Conservation (phyloP, 306 rosid genomes). For the Cicer yamashitae region DNA sequence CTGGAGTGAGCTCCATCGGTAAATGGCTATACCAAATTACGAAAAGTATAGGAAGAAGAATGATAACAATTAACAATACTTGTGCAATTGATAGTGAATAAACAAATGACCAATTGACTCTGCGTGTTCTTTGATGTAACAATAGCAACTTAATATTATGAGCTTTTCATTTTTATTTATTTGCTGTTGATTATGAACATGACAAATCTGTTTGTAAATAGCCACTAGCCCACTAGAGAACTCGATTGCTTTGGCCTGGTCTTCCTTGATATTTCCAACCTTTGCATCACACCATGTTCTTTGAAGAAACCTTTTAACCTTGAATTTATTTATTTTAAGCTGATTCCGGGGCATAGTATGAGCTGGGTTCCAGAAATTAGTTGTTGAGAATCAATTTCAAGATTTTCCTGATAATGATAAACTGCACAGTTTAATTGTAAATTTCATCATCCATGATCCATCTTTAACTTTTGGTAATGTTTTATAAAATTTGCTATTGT, state of each 20-base stretch:
- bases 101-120: conserved; percentile 16
- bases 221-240: conserved; percentile 21
- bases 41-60: conserved; percentile 3
- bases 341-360: conserved; percentile 31
- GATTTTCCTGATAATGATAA: conserved; percentile 37
- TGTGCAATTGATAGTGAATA: conserved; percentile 31
- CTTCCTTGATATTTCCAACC: conserved; percentile 27
- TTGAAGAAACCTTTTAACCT: conserved; percentile 1
- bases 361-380: conserved; percentile 31
- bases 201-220: conserved; percentile 4
- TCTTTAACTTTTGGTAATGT: conserved; percentile 18
- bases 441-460: neutral
- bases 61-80: conserved; percentile 1
- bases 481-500: conserved; percentile 43
- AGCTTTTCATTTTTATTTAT: neutral
- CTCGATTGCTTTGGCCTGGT: conserved; percentile 22
- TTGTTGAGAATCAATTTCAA: conserved; percentile 32
- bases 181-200: conserved; percentile 28
- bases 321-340: conserved; percentile 30
- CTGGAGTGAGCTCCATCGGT: conserved; percentile 20
- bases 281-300: conserved; percentile 11
- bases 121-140: conserved; percentile 19
- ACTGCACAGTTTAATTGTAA: conserved; percentile 29
- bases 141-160: neutral
- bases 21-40: neutral